phyloP scores from a whole-genome alignment of 2,329 filamentous ascomycete genomes.

The Scytalidium lignicola region DNA sequence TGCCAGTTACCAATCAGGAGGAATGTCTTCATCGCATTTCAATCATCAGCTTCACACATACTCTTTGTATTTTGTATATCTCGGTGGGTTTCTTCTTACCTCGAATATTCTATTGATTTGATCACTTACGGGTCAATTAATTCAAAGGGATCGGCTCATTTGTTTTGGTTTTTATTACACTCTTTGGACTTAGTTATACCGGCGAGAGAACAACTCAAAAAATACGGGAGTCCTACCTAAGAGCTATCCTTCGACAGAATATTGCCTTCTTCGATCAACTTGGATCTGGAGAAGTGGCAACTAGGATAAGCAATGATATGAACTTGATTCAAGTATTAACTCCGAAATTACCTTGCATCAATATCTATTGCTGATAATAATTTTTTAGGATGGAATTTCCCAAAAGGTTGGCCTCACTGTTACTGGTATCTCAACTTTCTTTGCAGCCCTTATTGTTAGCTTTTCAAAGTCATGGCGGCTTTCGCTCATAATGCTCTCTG shows the following conservation, averaged over 20 bases:
- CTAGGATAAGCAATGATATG: constrained; percentile 84
- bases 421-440: constrained; percentile 72
- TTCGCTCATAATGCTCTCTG: constrained; percentile 76
- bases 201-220: constrained; percentile 72
- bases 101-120: constrained; percentile 62
- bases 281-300: constrained; percentile 85
- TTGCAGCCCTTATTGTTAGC: constrained; percentile 80
- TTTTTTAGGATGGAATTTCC: constrained; percentile 66
- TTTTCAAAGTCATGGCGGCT: constrained; percentile 89
- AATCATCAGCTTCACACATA: constrained; percentile 64
- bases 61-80: constrained; percentile 77
- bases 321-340: constrained; percentile 65
- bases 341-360: neutral
- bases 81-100: constrained; percentile 46
- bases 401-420: constrained; percentile 78
- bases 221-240: constrained; percentile 75
- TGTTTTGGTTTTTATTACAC: constrained; percentile 67
- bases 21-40: constrained; percentile 80
- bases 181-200: constrained; percentile 84
- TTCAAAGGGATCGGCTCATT: constrained; percentile 61
- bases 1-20: constrained; percentile 49
- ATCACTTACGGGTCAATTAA: constrained; percentile 76
- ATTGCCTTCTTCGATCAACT: constrained; percentile 89
- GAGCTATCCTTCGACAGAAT: constrained; percentile 77
- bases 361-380: neutral